Conservation (phyloP, 495 filamentous ascomycete genomes). For the Zalerion maritima region DNA sequence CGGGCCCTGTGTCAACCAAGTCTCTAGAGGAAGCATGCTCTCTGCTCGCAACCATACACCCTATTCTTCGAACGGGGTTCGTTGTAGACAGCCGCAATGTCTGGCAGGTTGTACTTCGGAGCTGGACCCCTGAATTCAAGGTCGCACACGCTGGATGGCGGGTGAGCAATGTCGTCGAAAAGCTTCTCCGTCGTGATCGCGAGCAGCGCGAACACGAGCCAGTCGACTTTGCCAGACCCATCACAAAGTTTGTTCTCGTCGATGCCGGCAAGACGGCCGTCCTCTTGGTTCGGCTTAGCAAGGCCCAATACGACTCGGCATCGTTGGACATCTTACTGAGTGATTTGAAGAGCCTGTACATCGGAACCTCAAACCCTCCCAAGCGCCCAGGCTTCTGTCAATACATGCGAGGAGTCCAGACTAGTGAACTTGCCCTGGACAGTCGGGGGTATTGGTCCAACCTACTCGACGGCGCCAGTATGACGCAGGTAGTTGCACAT, state of each 20-base stretch:
- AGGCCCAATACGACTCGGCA: constrained; percentile 31
- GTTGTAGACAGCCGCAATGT: constrained; percentile 25
- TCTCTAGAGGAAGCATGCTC: constrained; percentile 29
- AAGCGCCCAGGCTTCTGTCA: constrained; percentile 28
- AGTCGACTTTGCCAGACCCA: constrained; percentile 22
- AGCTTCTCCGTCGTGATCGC: constrained; percentile 28
- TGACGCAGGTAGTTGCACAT: constrained; percentile 29
- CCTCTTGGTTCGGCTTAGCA: constrained; percentile 27
- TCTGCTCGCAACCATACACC: constrained; percentile 23
- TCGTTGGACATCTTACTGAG: constrained; percentile 26
- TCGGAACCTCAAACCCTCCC: constrained; percentile 15
- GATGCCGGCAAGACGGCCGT: constrained; percentile 31
- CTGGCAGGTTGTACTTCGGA: constrained; percentile 29
- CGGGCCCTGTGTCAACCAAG: constrained; percentile 22
- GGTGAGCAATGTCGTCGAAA: constrained; percentile 19
- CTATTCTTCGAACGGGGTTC: constrained; percentile 31
- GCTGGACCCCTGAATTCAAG: constrained; percentile 23
- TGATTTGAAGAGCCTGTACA: constrained; percentile 29
- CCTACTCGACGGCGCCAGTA: constrained; percentile 23
- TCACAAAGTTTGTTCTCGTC: constrained; percentile 32
- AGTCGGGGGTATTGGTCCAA: constrained; percentile 24
- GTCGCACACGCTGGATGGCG: constrained; percentile 25
- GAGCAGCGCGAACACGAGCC: too few relatives aligned
- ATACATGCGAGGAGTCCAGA: constrained; percentile 21
- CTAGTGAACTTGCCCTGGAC: too few relatives aligned